These are phyloP conservation scores for Debaryomyces sp. DNA, from an alignment of 1,139 yeast species.

Conservation along the genomic window DNA sequence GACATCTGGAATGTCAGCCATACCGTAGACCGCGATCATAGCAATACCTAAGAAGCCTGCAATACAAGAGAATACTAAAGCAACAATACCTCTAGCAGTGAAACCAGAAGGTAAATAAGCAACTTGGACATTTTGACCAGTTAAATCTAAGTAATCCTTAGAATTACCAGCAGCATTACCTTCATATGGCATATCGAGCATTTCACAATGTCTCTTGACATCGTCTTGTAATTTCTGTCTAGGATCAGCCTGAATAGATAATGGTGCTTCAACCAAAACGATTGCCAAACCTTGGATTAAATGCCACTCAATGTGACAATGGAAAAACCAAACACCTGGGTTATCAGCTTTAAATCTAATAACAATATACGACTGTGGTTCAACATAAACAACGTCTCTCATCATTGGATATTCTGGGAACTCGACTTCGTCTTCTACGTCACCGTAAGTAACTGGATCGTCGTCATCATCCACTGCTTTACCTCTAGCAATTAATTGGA, in stretches of 20 bases:
- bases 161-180: constrained; percentile 78
- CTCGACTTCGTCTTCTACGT: constrained; percentile 44
- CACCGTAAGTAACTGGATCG: constrained; percentile 52
- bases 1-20: constrained; percentile 64
- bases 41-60: constrained; percentile 60
- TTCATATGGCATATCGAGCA: constrained; percentile 40
- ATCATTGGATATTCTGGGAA: constrained; percentile 65
- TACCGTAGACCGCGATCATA: constrained; percentile 60
- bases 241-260: constrained; percentile 42
- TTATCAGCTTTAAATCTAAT: constrained; percentile 74
- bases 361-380: constrained; percentile 67
- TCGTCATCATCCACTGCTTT: constrained; percentile 52
- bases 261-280: constrained; percentile 74
- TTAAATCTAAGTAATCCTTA: constrained; percentile 53
- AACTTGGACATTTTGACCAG: constrained; percentile 59
- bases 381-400: constrained; percentile 68
- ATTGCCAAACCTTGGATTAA: constrained; percentile 83
- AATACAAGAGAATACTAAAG: constrained; percentile 57
- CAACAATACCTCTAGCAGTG: constrained; percentile 68
- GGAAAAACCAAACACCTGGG: constrained; percentile 94
- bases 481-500: constrained; percentile 72
- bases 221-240: constrained; percentile 44
- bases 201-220: constrained; percentile 50
- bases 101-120: constrained; percentile 66
- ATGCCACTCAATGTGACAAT: constrained; percentile 96